phyloP scores from a whole-genome alignment of 169 alveolate species.

The Plasmodium adleri region DNA sequence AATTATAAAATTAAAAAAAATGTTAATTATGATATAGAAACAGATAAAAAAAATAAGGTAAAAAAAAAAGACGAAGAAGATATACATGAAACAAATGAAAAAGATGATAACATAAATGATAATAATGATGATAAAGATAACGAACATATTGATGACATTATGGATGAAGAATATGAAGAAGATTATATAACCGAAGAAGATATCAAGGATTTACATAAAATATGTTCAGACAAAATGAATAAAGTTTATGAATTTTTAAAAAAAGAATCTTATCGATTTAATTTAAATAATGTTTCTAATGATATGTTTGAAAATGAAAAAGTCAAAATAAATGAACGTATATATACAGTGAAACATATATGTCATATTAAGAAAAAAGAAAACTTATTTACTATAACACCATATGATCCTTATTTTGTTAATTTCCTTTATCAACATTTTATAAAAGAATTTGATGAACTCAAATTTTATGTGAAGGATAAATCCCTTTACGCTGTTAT shows the following conservation, averaged over 20 bases:
- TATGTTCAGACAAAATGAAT: constrained; percentile 46
- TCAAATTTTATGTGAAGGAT: constrained; percentile 51
- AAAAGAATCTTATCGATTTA: constrained; percentile 66
- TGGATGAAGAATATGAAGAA: constrained; percentile 7
- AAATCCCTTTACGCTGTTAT: constrained; percentile 44
- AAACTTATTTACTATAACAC: constrained; percentile 40
- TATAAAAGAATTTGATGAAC: constrained; percentile 30
- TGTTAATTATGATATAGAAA: constrained; percentile 1
- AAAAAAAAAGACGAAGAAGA: not conserved
- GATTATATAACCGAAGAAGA: constrained; percentile 46
- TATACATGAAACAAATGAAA: not conserved
- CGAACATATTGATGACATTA: not conserved
- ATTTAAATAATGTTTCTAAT: constrained; percentile 40
- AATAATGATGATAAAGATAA: not conserved
- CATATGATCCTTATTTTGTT: constrained; percentile 63
- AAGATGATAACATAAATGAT: not conserved
- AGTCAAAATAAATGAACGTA: constrained; percentile 48
- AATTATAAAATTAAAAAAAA: constrained; percentile 19
- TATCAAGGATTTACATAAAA: constrained; percentile 1
- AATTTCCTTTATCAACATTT: constrained; percentile 55
- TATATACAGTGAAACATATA: constrained; percentile 26
- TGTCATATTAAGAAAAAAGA: constrained; percentile 58
- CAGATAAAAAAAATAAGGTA: not conserved
- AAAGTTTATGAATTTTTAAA: constrained; percentile 29
- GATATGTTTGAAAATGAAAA: constrained; percentile 61